Evolutionary conservation across 2,329 filamentous ascomycete species (phyloP), one percentile per base, ranked within the genome.

Genomic region (Akanthomyces uredinophilus): DNA sequence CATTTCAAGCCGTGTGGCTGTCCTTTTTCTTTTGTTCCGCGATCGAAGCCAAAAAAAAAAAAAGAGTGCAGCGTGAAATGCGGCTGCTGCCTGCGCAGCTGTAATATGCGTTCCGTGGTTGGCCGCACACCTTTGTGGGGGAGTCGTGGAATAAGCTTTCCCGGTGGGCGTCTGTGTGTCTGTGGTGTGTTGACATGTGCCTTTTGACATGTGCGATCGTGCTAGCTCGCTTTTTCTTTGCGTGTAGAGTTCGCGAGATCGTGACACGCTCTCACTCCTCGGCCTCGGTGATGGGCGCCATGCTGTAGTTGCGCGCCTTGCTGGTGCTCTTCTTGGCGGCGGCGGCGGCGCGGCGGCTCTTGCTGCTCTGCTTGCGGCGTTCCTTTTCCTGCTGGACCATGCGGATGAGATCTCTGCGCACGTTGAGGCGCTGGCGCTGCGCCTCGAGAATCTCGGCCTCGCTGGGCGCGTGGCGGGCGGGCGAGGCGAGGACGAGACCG

Each of bases 341-440:
- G 65, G 73, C 72, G 53, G 72, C 71, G 64, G 72, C 71, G 63
- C 72, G 70, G 57, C 69, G 68, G 64, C 74, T 72, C 68, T 75
- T 75, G 39, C 76, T 73, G 20, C 70, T 69, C 65, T 78, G 75
- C 64, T 78, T 77, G 44, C 82, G 77, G 60, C 78, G 75, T 74
- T 85, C 83, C 80, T 84, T 84, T 76, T 85, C 83, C 66, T 69
- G 71, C 65, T 81, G 71, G 54, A 84, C 69, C 66, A 80, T 76
- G 66, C 79, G 77, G 65, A 84, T 70, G 53, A 79, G 78, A 73
- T 85, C 81, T 65, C 78, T 79, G 72, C 85, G 81, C 70, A 80
- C 72, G 61, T 77, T 77, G 58, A 77, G 73, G 68, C 80, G 78
- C 72, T 84, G 77, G 55, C 79, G 79, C 70, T 83, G 79, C 69